A percentile compares a stretch with the other conserved stretches of the same genome.
These are phyloP conservation scores for Arthrocladium fulminans DNA, from an alignment of 2,329 filamentous ascomycete genomes.

Conservation along the genomic window DNA sequence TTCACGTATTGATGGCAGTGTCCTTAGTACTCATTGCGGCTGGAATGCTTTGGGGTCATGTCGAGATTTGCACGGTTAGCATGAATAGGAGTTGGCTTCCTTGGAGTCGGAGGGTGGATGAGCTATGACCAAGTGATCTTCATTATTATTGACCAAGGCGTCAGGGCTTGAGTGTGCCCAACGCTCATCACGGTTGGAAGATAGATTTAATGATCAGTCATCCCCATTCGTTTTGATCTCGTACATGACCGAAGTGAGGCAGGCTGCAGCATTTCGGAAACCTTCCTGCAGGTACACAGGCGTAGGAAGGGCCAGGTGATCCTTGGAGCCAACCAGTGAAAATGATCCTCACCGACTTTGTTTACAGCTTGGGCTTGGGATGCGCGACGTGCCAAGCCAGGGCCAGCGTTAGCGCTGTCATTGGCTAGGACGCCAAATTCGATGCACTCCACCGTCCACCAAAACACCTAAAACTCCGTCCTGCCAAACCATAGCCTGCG, in stretches of 20 bases:
- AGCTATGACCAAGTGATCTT: no score
- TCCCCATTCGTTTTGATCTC: neutral
- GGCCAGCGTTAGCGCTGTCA: neutral
- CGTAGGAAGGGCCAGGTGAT: neutral
- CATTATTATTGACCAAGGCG: no score
- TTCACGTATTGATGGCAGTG: neutral
- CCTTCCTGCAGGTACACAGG: neutral
- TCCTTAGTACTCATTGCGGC: no score
- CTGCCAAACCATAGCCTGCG: slow-evolving; percentile 2
- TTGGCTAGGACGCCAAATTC: slow-evolving; percentile 2
- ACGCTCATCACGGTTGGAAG: no score
- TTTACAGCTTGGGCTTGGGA: neutral
- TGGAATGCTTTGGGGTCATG: no score
- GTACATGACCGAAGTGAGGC: neutral
- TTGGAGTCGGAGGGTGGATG: no score
- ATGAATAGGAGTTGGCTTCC: no score
- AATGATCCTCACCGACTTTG: slow-evolving; percentile 6
- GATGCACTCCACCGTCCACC: neutral
- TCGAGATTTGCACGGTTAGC: no score
- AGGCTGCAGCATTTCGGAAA: slow-evolving; percentile 3
- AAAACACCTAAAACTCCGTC: slow-evolving; percentile 1
- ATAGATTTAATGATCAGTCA: neutral
- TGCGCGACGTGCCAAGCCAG: slow-evolving; percentile 5
- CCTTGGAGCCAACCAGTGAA: neutral
- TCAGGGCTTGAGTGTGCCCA: no score